phyloP scores from a whole-genome alignment of 2,329 filamentous ascomycete species.

The Sporothrix brunneoviolacea region DNA sequence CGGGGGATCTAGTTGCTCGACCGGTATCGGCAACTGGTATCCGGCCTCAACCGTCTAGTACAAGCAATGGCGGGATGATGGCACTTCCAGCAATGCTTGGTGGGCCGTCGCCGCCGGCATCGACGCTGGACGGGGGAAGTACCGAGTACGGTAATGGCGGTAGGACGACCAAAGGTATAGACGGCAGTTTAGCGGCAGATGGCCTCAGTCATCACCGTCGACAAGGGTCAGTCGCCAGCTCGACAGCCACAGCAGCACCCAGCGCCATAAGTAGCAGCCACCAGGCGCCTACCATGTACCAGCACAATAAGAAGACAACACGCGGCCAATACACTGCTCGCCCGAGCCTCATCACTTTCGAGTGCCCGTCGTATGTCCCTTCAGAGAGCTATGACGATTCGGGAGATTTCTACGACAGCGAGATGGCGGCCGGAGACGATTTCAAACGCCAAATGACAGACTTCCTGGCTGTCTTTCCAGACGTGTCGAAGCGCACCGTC shows the following conservation, averaged over 20 bases:
- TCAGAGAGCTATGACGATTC: slow-evolving; percentile 16
- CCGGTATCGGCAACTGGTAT: background rate
- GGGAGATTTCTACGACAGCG: slow-evolving; percentile 14
- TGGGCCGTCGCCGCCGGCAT: background rate
- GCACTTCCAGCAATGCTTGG: background rate
- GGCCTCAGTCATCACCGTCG: background rate
- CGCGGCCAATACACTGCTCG: slow-evolving; percentile 8
- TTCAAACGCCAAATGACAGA: slow-evolving; percentile 10
- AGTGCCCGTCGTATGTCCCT: slow-evolving; percentile 10
- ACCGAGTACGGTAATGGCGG: background rate
- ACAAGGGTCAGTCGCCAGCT: background rate
- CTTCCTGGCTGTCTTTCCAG: slow-evolving; percentile 6
- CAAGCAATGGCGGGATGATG: background rate
- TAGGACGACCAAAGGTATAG: background rate
- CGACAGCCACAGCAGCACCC: background rate
- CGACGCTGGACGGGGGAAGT: background rate
- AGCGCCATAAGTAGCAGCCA: background rate
- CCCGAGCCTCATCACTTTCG: slow-evolving; percentile 13
- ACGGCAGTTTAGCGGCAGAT: background rate
- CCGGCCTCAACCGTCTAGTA: background rate
- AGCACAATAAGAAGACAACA: background rate
- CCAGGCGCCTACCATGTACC: background rate
- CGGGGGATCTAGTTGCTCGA: background rate
- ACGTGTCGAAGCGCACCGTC: slow-evolving; percentile 13
- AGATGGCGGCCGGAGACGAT: slow-evolving; percentile 13